These are phyloP conservation scores for Metschnikowia baotianmanensis DNA, from an alignment of 805 yeast species.

Conservation along the genomic window DNA sequence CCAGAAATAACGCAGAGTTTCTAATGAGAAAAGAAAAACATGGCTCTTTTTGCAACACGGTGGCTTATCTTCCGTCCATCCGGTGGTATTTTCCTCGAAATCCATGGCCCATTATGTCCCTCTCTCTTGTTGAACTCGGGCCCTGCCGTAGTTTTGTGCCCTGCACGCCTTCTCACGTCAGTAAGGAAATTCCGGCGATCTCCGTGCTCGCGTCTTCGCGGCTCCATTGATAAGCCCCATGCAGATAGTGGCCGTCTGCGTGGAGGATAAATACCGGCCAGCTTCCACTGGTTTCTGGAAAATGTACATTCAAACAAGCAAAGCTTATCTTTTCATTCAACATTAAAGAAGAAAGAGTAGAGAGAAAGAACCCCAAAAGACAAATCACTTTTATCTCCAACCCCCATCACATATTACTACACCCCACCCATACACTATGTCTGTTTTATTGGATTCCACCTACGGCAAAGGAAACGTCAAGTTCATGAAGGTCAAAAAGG, in stretches of 20 bases:
- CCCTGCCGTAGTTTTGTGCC: too few relatives aligned
- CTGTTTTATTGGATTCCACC: slow-evolving; percentile 42
- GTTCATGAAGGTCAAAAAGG: slow-evolving; percentile 83
- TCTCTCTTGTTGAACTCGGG: too few relatives aligned
- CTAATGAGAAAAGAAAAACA: too few relatives aligned
- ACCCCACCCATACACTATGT: slow-evolving; percentile 11
- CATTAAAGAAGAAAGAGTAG: too few relatives aligned
- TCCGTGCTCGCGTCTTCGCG: background rate
- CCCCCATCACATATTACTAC: background rate
- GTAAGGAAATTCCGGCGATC: slow-evolving; percentile 8
- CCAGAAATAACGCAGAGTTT: too few relatives aligned
- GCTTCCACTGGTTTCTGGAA: background rate
- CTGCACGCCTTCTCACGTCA: too few relatives aligned
- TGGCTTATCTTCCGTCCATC: too few relatives aligned
- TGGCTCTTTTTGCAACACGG: too few relatives aligned
- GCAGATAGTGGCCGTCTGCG: background rate
- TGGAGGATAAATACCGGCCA: background rate
- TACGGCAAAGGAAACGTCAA: slow-evolving; percentile 95
- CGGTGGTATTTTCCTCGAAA: too few relatives aligned
- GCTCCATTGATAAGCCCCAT: background rate
- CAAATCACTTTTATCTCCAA: background rate
- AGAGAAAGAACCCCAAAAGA: too few relatives aligned
- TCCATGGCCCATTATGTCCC: too few relatives aligned
- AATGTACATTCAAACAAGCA: background rate
- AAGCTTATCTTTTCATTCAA: too few relatives aligned